phyloP scores from a whole-genome alignment of 140 eudicot species.

The Anethum foeniculum region DNA sequence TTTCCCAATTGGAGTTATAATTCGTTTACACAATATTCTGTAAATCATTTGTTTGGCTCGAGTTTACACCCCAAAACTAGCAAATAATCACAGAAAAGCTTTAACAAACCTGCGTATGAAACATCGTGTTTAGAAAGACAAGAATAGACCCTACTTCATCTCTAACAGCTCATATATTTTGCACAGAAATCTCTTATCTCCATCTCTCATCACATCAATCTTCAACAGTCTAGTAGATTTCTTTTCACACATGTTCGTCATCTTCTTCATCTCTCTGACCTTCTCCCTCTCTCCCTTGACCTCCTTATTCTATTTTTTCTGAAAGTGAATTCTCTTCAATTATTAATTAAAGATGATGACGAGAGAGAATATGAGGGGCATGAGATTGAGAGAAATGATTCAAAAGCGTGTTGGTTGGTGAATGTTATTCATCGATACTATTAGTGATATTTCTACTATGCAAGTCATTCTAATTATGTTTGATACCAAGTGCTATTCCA shows the following conservation, averaged over 20 bases:
- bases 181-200: background rate
- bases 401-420: background rate
- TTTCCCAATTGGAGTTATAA: background rate
- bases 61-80: background rate
- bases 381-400: background rate
- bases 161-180: background rate
- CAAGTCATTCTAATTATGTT: background rate
- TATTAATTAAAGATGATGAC: background rate
- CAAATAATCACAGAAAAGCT: background rate
- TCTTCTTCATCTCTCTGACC: background rate
- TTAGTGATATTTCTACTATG: background rate
- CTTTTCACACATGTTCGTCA: background rate
- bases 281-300: background rate
- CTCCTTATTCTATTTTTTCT: background rate
- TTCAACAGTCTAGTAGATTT: background rate
- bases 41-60: background rate
- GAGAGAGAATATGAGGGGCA: background rate
- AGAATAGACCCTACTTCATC: background rate
- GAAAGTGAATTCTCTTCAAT: background rate
- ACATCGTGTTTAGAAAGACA: background rate
- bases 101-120: background rate
- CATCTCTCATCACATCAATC: background rate
- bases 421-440: background rate
- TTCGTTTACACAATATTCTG: background rate
- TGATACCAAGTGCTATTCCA: background rate